Evolutionary conservation across 345 rosid species (phyloP), one percentile per base, ranked within the genome.

Genomic region (Euphorbia tirucalli): DNA sequence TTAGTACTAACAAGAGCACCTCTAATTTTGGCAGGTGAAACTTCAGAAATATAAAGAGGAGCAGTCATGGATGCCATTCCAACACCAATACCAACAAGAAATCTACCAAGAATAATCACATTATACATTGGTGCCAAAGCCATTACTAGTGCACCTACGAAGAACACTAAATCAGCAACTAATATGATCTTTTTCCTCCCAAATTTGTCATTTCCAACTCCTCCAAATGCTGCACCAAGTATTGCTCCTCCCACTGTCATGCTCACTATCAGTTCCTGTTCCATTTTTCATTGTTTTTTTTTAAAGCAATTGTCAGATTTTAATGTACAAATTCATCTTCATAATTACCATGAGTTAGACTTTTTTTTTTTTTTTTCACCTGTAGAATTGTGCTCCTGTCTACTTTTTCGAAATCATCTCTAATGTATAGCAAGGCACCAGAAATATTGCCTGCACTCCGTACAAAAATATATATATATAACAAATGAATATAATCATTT

Each of bases 1-100:
- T 90, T 94, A 1, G 88, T 84, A 74, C 97, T 84, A 15, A 94
- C 98, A 44, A 92, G 93, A 2, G 98, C 97, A 1, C 97, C 98
- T 75, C 97, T 67, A 25, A 92, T 92, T 75, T 82, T 86, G 9
- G 97, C 96, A 22, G 99, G 99, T 16, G 97, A 95, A 28, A 91
- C 86, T 72, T 94, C 97, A 0, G 99, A 92, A 46, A 94, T 94
- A 65, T 94, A 94, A 37, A 94, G 95, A 39, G 99, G 97, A 0
- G 98, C 70, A 0, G 97, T 90, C 97, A 95, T 92, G 70, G 99
- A 95, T 48, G 97, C 99, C 96, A 88, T 92, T 56, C 97, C 97
- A 4, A 92, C 97, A 11, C 99, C 99, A 1, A 92, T 73, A 4
- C 99, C 99, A 16, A 92, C 93, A 5, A 95, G 83, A 66, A 92